phyloP scores from a whole-genome alignment of 2,329 filamentous ascomycete genomes.

The Stachybotrys elegans region DNA sequence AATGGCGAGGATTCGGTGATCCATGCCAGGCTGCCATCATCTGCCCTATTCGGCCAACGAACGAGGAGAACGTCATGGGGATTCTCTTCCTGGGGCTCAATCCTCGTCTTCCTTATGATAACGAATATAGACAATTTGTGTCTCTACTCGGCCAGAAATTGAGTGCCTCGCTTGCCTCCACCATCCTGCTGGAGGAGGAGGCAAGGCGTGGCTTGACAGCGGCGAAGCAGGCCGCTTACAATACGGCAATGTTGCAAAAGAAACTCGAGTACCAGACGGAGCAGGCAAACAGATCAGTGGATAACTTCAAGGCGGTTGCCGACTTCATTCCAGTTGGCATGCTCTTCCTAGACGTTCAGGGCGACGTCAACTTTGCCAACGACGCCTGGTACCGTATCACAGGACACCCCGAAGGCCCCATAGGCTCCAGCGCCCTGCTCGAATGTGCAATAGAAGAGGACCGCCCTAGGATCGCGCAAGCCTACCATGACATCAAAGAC shows the following conservation, averaged over 20 bases:
- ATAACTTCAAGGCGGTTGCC: slow-evolving; percentile 64
- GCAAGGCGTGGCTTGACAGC: slow-evolving; percentile 48
- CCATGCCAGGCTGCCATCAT: slow-evolving; percentile 61
- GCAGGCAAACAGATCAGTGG: slow-evolving; percentile 49
- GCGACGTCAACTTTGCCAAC: slow-evolving; percentile 66
- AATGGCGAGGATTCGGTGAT: slow-evolving; percentile 60
- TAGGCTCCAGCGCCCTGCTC: slow-evolving; percentile 31
- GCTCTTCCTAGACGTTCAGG: slow-evolving; percentile 62
- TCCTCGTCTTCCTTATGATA: slow-evolving; percentile 65
- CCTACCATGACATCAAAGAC: slow-evolving; percentile 37
- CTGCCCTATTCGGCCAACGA: slow-evolving; percentile 63
- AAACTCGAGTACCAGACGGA: slow-evolving; percentile 54
- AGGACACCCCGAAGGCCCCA: slow-evolving; percentile 31
- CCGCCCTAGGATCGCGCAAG: slow-evolving; percentile 31
- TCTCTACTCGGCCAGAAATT: slow-evolving; percentile 50
- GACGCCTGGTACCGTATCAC: slow-evolving; percentile 57
- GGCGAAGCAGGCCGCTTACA: slow-evolving; percentile 57
- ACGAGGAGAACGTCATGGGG: slow-evolving; percentile 60
- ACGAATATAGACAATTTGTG: slow-evolving; percentile 66
- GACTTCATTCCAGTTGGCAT: slow-evolving; percentile 72
- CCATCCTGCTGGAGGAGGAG: slow-evolving; percentile 67
- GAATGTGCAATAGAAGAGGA: slow-evolving; percentile 43
- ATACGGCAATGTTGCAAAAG: slow-evolving; percentile 61
- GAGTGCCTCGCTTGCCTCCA: slow-evolving; percentile 63
- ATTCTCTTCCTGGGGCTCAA: slow-evolving; percentile 68